These are phyloP conservation scores for Cetraspora pellucida DNA, from an alignment of 192 early-diverging fungal genomes.

Conservation along the genomic window DNA sequence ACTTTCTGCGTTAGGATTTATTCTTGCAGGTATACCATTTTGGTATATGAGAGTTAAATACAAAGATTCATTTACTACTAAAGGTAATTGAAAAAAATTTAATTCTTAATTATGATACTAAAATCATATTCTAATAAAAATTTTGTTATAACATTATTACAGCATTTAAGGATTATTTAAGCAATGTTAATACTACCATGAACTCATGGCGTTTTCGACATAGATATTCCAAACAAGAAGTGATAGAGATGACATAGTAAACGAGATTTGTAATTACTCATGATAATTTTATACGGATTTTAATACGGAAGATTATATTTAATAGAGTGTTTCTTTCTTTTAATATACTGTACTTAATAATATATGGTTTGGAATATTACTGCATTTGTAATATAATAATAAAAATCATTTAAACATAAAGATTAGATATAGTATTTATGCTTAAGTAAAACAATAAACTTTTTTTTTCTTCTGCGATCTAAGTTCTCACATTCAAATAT, in stretches of 20 bases:
- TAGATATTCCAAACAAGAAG: slow-evolving; percentile 26
- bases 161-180: slow-evolving; percentile 12
- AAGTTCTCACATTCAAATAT: too few species aligned
- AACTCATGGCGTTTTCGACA: slow-evolving; percentile 3
- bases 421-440: too few species aligned
- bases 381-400: too few species aligned
- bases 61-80: neutral
- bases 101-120: neutral
- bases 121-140: neutral
- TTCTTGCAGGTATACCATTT: slow-evolving; percentile 53
- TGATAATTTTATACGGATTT: too few species aligned
- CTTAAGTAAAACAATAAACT: too few species aligned
- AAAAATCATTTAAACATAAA: too few species aligned
- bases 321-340: too few species aligned
- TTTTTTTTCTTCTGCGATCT: too few species aligned
- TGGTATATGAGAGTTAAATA: slow-evolving; percentile 41
- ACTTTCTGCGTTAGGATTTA: slow-evolving; percentile 50
- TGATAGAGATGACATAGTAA: neutral
- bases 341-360: too few species aligned
- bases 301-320: too few species aligned
- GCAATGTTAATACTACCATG: neutral
- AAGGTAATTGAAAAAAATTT: slow-evolving; percentile 19
- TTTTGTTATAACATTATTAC: neutral
- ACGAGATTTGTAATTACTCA: too few species aligned
- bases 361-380: too few species aligned